phyloP scores from a whole-genome alignment of 202 grass and related monocot species.

The Elaeis oleifera region DNA sequence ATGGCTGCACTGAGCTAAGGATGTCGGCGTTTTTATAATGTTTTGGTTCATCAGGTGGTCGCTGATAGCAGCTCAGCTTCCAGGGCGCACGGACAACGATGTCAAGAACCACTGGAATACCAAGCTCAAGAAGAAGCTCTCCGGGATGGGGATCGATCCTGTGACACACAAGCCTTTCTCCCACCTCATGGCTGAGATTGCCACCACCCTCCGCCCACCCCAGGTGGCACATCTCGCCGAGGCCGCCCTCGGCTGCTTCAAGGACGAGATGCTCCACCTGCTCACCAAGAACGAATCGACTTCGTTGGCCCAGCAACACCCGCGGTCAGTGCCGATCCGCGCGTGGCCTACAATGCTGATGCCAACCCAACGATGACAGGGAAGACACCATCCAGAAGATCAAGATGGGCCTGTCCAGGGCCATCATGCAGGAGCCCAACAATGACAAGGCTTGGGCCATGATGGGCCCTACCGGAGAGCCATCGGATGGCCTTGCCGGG shows the following conservation, averaged over 20 bases:
- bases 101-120: constrained; percentile 99
- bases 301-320: constrained; percentile 24
- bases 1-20: background rate
- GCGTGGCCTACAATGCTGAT: background rate
- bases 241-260: constrained; percentile 92
- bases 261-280: constrained; percentile 98
- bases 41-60: constrained; percentile 42
- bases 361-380: constrained; percentile 17
- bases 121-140: constrained; percentile 97
- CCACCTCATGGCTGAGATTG: constrained; percentile 96
- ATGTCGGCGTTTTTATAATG: background rate
- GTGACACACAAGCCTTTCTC: constrained; percentile 97
- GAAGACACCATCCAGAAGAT: constrained; percentile 62
- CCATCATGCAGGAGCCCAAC: constrained; percentile 63
- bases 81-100: constrained; percentile 88
- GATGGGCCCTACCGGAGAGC: constrained; percentile 20
- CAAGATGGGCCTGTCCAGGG: constrained; percentile 65
- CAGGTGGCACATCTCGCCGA: constrained; percentile 85
- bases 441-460: constrained; percentile 12
- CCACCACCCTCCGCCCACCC: constrained; percentile 75
- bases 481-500: constrained; percentile 24
- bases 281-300: constrained; percentile 63
- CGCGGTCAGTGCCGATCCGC: background rate
- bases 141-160: constrained; percentile 98
- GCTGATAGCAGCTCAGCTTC: constrained; percentile 78